Evolutionary conservation across 306 rosid genomes (phyloP).

Genomic region (Spatholobus suberectus): DNA sequence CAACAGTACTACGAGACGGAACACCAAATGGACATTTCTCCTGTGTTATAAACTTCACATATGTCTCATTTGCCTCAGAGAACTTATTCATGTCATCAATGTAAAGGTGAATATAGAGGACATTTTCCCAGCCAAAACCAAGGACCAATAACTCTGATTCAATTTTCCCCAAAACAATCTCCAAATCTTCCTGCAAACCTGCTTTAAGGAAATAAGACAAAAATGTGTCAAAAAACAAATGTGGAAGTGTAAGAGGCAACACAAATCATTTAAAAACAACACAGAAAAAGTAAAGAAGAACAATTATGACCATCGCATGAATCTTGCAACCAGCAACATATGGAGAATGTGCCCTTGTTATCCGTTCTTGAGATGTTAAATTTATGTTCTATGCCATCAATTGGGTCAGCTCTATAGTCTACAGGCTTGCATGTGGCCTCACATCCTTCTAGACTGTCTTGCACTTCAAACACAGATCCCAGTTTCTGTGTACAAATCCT

Average conservation of each 20-base stretch:
- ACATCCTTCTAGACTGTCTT: conserved; percentile 51
- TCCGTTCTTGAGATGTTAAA: conserved; percentile 73
- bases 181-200: conserved; percentile 82
- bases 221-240: conserved; percentile 8
- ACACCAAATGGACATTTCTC: conserved; percentile 90
- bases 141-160: conserved; percentile 61
- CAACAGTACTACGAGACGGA: conserved; percentile 96
- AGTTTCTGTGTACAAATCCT: conserved; percentile 44
- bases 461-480: conserved; percentile 73
- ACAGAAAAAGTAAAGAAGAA: conserved; percentile 6
- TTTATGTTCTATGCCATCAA: conserved; percentile 54
- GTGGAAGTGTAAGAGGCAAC: conserved; percentile 18
- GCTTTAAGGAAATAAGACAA: conserved; percentile 42
- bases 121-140: conserved; percentile 87
- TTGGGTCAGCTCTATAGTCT: conserved; percentile 43
- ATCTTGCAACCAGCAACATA: conserved; percentile 88
- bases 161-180: conserved; percentile 65
- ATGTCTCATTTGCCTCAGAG: conserved; percentile 80
- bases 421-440: conserved; percentile 52
- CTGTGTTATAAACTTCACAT: conserved; percentile 77
- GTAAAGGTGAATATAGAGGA: conserved; percentile 87
- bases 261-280: conserved; percentile 30
- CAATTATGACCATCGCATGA: conserved; percentile 48
- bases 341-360: conserved; percentile 64
- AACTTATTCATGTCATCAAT: conserved; percentile 85